Percentiles rank a stretch among this genome's conserved stretches.
Conservation (phyloP, 331 rosid species). For the Pyracantha coccinea region DNA sequence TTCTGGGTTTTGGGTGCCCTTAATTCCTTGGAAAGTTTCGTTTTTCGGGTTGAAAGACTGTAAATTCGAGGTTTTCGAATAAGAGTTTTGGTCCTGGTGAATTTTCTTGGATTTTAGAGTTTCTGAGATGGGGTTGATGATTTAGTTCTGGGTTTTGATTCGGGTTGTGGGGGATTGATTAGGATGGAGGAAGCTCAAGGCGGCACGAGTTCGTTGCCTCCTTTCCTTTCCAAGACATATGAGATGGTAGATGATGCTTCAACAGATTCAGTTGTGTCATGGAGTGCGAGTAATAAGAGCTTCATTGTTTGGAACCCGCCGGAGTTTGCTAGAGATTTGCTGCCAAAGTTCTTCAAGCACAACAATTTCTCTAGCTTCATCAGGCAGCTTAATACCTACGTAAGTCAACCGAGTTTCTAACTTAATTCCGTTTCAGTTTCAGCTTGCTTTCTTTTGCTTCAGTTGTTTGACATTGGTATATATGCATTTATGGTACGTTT, state of each 20-base stretch:
- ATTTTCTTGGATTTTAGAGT: background rate
- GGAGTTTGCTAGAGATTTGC: constrained; percentile 55
- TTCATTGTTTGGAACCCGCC: constrained; percentile 71
- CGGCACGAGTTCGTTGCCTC: constrained; percentile 54
- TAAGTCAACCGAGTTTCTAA: constrained; percentile 32
- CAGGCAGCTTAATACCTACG: constrained; percentile 91
- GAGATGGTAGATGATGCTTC: constrained; percentile 85
- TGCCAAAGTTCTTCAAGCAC: constrained; percentile 84
- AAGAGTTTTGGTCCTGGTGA: background rate
- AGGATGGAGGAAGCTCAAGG: constrained; percentile 71
- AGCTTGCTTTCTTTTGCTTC: too few species aligned
- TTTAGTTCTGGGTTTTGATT: constrained; percentile 7
- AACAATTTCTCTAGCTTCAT: constrained; percentile 88
- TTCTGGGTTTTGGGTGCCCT: too few species aligned
- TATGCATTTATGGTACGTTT: background rate
- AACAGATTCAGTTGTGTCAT: constrained; percentile 52
- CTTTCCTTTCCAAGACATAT: constrained; percentile 68
- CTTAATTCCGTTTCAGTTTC: constrained; percentile 8
- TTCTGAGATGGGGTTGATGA: constrained; percentile 12
- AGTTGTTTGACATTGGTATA: background rate
- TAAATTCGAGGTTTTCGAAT: background rate
- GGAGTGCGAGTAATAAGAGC: constrained; percentile 57
- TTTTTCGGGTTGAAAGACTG: background rate
- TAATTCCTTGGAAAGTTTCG: background rate
- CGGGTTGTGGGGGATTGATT: constrained; percentile 17